A percentile compares a stretch with the other conserved stretches of the same genome.
Conservation (phyloP, 2,329 filamentous ascomycete species). For the Drechslera avenae region DNA sequence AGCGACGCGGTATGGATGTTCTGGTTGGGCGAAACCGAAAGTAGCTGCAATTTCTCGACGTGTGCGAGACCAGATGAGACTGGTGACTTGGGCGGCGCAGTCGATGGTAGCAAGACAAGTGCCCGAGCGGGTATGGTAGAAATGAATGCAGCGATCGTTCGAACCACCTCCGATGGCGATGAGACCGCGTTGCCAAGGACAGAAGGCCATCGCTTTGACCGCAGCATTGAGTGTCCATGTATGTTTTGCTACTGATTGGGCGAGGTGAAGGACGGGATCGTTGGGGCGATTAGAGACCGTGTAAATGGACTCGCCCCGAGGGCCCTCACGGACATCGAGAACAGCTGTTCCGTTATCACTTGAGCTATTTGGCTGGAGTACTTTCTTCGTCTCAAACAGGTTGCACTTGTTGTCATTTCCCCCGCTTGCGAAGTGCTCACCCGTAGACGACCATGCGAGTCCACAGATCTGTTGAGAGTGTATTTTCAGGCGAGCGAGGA, state of each 20-base stretch:
- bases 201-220: constrained; percentile 96
- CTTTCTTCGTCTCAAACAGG: constrained; percentile 72
- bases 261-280: constrained; percentile 53
- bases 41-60: constrained; percentile 88
- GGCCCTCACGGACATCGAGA: constrained; percentile 33
- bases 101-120: constrained; percentile 86
- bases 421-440: constrained; percentile 79
- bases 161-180: constrained; percentile 36
- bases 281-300: constrained; percentile 43
- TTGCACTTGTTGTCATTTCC: constrained; percentile 91
- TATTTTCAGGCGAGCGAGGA: constrained; percentile 76
- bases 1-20: constrained; percentile 86
- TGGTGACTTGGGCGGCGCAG: constrained; percentile 91
- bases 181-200: constrained; percentile 73
- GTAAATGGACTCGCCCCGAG: constrained; percentile 40
- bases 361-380: constrained; percentile 50
- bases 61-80: constrained; percentile 85
- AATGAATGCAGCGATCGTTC: constrained; percentile 94
- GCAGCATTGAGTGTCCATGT: constrained; percentile 81
- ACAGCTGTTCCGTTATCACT: constrained; percentile 16
- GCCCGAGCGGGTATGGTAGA: constrained; percentile 86
- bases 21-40: constrained; percentile 90
- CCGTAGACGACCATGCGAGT: constrained; percentile 82
- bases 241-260: constrained; percentile 66
- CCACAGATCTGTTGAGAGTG: constrained; percentile 93